Evolutionary conservation across 1,284 basidiomycete species (phyloP), one percentile per base, ranked within the genome.

Genomic region (Naganishia sp.): DNA sequence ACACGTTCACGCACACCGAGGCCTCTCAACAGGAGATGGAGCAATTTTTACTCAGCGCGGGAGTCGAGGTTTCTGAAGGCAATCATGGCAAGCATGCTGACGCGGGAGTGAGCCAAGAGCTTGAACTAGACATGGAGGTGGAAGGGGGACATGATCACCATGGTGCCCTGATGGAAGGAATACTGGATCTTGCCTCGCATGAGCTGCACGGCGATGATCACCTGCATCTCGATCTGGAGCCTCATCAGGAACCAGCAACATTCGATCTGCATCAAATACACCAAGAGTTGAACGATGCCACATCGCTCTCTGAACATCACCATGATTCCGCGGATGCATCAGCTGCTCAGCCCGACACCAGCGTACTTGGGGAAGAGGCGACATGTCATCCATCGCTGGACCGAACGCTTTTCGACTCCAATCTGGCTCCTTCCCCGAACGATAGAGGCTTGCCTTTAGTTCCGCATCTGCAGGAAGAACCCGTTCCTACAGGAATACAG

Each of bases 261-360:
- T 54, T 64, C 18, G 52, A 64, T 28, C 18, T 54, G 23, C 52
- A 64, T 21, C 52, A 64, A 46, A 55, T 64, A 6, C 52, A 54
- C 36, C 52, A 64, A 55, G 61, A 55, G 52, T 50, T 64, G 6
- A 21, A 54, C 28, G 61, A 45, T 16, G 43, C 61, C 15, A 45
- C 50, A 11, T 13, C 61, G 25, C n/a, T 55, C 31, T 18, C 25
- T 39, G 36, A 9, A 9, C 7, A 10, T 10, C 36, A 3, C 36
- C 36, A 39, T 9, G 36, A 39, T 39, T 6, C 6, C 13, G 36
- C 36, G 13, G 36, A 39, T 39, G 36, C 36, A 39, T 10, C 36
- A 39, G 36, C 36, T 39, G 36, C 13, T 7, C 36, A 39, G 36
- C 36, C 36, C 36, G 36, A 39, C 36, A 7, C 2, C 36, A 39